phyloP scores from a whole-genome alignment of 108 stramenopile genomes.

The Pseudonitzschia delicatissima region DNA sequence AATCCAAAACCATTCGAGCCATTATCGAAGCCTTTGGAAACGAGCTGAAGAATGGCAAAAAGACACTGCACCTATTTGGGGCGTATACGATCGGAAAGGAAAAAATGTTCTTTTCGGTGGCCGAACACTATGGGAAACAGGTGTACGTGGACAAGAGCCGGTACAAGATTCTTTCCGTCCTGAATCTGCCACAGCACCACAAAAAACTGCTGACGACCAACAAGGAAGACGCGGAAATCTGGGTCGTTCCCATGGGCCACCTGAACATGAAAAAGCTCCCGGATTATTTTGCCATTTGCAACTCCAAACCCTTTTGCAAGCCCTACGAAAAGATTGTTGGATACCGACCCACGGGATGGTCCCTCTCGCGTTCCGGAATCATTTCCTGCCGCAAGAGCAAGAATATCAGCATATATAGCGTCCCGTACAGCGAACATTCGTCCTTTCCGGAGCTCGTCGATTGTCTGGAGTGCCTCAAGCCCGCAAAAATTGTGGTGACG shows the following conservation, averaged over 20 bases:
- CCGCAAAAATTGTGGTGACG: conserved; percentile 75
- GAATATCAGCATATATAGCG: conserved; percentile 61
- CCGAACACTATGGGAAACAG: conserved; percentile 53
- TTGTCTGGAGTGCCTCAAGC: conserved; percentile 66
- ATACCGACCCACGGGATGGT: conserved; percentile 78
- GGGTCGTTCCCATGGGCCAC: conserved; percentile 84
- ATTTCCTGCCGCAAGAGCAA: conserved; percentile 50
- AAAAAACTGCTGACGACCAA: conserved; percentile 60
- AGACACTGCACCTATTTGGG: conserved; percentile 83
- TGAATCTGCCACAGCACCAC: conserved; percentile 64
- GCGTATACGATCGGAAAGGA: conserved; percentile 95
- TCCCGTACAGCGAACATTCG: conserved; percentile 91
- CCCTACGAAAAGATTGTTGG: conserved; percentile 53
- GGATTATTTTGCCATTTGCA: conserved; percentile 49
- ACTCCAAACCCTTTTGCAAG: conserved; percentile 45
- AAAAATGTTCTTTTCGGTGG: conserved; percentile 83
- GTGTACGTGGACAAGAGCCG: conserved; percentile 83
- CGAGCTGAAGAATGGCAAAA: conserved; percentile 38
- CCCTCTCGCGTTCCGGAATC: conserved; percentile 31
- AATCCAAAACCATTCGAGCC: conserved; percentile 52
- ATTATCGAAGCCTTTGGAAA: conserved; percentile 46
- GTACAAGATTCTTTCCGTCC: conserved; percentile 58
- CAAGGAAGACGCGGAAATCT: conserved; percentile 56
- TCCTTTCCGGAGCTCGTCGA: conserved; percentile 86
- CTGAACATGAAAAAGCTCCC: conserved; percentile 79